Evolutionary conservation across 768 basidiomycete species (phyloP), one percentile per base, ranked within the genome.

Genomic region (Pisolithus tinctorius): DNA sequence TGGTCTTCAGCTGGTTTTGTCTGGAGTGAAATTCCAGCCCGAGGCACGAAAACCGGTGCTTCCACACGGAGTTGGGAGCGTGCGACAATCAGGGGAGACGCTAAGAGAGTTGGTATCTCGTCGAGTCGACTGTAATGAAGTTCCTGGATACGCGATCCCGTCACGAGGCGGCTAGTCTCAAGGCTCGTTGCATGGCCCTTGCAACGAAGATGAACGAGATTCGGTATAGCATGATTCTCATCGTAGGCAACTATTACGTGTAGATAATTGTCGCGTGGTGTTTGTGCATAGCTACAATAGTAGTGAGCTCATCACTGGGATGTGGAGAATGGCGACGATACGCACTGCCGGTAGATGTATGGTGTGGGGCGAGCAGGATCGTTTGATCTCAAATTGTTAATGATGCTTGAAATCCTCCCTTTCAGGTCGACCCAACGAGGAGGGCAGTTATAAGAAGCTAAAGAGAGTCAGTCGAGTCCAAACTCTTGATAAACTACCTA

Each of bases 381-480:
- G 10, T 29, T 23, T 37, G 47, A 30, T 14, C 30, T 50, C 25
- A 64, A 39, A 16, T 36, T 16, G 2, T 27, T 25, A 13, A 67
- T 50, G 4, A 59, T 56, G 7, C 14, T 13, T 34, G 34, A 34
- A 34, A 11, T 34, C 13, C n/a, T 38, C 23, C 54, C 47, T 49
- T 53, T 62, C 3, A 26, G 14, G 30, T 13, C 51, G 36, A 60
- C 14, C 13, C 1, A 14, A 13, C 0, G 11, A 17, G 52, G 42
- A 8, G 37, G 37, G 13, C 63, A 50, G 39, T 76, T 75, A 52
- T 70, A 66, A 3, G 61, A 72, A 48, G 71, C 70, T 71, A 23
- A 40, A 6, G 34, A 20, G 40, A 39, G 45, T n/a, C 8, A 34
- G 36, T 13, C 6, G 23, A 23, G 48, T 34, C 17, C 17, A n/a